Evolutionary conservation across 2,329 filamentous ascomycete genomes (phyloP).

Genomic region (Cladophialophora yegresii): DNA sequence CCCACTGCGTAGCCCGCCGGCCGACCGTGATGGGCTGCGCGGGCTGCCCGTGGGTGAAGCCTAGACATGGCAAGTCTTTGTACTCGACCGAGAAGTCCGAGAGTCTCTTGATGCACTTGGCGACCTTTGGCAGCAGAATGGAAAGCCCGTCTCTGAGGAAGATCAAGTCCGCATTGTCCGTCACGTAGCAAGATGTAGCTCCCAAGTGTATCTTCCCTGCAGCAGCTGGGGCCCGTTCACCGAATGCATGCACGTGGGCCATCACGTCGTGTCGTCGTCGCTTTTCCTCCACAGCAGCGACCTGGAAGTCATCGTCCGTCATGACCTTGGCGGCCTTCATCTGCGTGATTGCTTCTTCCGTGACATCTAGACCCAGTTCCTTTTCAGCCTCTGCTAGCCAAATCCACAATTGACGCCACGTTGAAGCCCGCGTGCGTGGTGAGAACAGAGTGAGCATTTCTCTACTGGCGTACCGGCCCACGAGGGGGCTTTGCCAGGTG

Average conservation of each 20-base stretch:
- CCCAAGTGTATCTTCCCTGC: constrained; percentile 82
- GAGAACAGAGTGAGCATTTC: constrained; percentile 82
- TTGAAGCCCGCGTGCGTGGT: constrained; percentile 70
- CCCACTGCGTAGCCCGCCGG: constrained; percentile 70
- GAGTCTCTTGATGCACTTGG: constrained; percentile 75
- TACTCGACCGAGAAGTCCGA: constrained; percentile 70
- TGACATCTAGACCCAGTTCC: constrained; percentile 76
- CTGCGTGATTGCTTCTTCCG: constrained; percentile 71
- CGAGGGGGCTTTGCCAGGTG: constrained; percentile 68
- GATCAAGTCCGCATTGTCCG: constrained; percentile 74
- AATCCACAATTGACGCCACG: constrained; percentile 84
- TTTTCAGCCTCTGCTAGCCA: constrained; percentile 79
- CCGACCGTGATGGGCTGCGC: constrained; percentile 67
- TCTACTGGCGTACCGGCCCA: constrained; percentile 69
- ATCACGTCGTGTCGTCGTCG: constrained; percentile 65
- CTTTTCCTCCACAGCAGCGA: constrained; percentile 76
- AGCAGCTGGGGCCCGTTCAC: constrained; percentile 70
- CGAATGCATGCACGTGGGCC: constrained; percentile 73
- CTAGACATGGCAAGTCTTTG: constrained; percentile 71
- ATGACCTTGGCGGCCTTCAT: constrained; percentile 74
- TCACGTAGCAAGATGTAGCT: constrained; percentile 62
- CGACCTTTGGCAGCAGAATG: constrained; percentile 74
- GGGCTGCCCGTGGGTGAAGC: constrained; percentile 69
- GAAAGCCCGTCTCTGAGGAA: constrained; percentile 74
- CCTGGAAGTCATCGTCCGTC: constrained; percentile 74